phyloP scores from a whole-genome alignment of 1,284 basidiomycete genomes.

The Moniliella sp. region DNA sequence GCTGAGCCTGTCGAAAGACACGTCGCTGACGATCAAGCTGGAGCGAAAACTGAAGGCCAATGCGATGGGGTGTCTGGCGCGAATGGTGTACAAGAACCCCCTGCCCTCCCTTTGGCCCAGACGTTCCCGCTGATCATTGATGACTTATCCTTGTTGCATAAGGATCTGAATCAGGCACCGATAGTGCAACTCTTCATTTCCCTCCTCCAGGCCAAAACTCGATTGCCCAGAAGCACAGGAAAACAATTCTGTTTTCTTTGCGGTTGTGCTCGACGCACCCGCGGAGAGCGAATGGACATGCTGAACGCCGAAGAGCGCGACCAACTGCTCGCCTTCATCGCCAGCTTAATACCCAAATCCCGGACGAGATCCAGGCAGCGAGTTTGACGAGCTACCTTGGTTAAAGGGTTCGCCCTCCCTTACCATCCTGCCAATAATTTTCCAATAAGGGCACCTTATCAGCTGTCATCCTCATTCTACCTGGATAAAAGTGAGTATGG shows the following conservation, averaged over 20 bases:
- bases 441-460: no score
- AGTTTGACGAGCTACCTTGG: no score
- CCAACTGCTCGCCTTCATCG: neutral
- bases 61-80: constrained; percentile 70
- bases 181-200: constrained; percentile 75
- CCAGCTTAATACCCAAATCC: no score
- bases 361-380: no score
- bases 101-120: constrained; percentile 61
- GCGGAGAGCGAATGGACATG: no score
- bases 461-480: no score
- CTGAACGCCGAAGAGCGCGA: neutral
- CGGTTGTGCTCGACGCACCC: constrained; percentile 61
- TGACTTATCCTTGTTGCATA: constrained; percentile 66
- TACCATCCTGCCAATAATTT: no score
- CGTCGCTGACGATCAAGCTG: constrained; percentile 41
- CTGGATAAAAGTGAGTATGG: no score
- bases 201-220: constrained; percentile 55
- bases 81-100: constrained; percentile 65
- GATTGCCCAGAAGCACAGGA: constrained; percentile 50
- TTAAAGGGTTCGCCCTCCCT: no score
- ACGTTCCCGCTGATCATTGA: constrained; percentile 64
- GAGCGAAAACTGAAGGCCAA: constrained; percentile 85
- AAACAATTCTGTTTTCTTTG: constrained; percentile 64
- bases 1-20: no score
- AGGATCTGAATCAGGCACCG: constrained; percentile 47